Base-by-base conservation (phyloP, 202 grass and related monocot genomes). In the Digitaria exilis region DNA sequence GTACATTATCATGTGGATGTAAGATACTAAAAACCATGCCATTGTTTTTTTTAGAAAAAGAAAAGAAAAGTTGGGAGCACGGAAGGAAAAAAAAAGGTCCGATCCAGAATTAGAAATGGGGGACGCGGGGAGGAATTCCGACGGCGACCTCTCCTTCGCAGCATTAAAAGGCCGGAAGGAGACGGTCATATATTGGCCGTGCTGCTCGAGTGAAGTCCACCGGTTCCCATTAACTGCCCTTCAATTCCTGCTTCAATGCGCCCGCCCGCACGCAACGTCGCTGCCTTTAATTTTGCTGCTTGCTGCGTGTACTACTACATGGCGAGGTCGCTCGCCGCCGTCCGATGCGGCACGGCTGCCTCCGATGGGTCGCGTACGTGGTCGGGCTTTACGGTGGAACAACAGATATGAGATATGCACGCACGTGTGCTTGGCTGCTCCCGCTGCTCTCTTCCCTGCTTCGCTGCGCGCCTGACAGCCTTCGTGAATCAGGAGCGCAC, bases 201-300 rank as follows among this genome's bases (percentile, higher is more conserved):
- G 76, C 16, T 74, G 50, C 24, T 75, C n/a, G 43, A 79, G 41
- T 63, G 42, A 76, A 77, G 69, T 77, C 80, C 84, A 87, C 87
- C 77, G 66, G 87, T 46, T 81, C 75, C 34, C 80, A 89, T 82
- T 92, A 87, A 87, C 77, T 89, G 41, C 66, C 35, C 87, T 92
- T 92, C 65, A 89, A 89, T 92, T 84, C 84, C 19, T 30, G 39
- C 64, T 89, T 92, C 61, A 92, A 86, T 88, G 69, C 73, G 58
- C 76, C 19, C 66, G 46, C 59, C 50, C 77, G 37, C 35, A 64
- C 30, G 50, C 80, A 81, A 87, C 80, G 63, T 87, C 32, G 45
- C 21, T 57, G 15, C 26, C 9, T 39, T 60, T 19, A 44, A 18
- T 19, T 59, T 42, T 46, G 55, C 32, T 26, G 44, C 56, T n/a